Evolutionary conservation across 1,284 basidiomycete genomes (phyloP).

Genomic region (Spongiforma sp.): DNA sequence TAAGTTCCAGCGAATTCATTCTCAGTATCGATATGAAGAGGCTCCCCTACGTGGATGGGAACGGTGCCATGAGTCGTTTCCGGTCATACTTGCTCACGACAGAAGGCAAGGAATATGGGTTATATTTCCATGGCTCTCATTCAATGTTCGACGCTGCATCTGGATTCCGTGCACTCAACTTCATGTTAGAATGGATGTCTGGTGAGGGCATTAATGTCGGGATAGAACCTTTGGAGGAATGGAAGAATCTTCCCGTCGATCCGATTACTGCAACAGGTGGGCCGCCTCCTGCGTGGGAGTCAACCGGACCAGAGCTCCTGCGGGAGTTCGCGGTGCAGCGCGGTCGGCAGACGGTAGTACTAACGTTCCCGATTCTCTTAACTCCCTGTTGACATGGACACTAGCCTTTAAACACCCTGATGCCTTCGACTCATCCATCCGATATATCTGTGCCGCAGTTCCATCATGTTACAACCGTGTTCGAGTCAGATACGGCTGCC

Average conservation of each 20-base stretch:
- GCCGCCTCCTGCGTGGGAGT: conserved; percentile 16
- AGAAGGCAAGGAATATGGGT: too few relatives aligned
- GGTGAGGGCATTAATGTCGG: conserved; percentile 16
- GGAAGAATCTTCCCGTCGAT: conserved; percentile 15
- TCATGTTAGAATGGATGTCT: too few relatives aligned
- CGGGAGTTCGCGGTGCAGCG: conserved; percentile 13
- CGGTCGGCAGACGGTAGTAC: not conserved
- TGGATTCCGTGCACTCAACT: conserved; percentile 20
- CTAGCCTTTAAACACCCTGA: conserved; percentile 19
- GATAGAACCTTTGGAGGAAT: conserved; percentile 18
- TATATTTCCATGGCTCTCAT: too few relatives aligned
- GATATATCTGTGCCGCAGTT: conserved; percentile 18
- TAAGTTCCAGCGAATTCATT: too few relatives aligned
- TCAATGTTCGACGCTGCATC: conserved; percentile 22
- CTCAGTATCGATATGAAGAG: conserved; percentile 18
- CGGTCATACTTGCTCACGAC: conserved; percentile 23
- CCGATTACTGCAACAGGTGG: conserved; percentile 27
- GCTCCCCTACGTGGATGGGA: conserved; percentile 20
- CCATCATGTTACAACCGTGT: not conserved
- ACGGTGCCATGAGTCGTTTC: conserved; percentile 11
- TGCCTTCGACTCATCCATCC: conserved; percentile 16
- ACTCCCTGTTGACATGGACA: not conserved
- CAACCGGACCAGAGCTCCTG: conserved; percentile 12
- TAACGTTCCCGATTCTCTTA: not conserved
- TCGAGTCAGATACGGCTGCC: conserved; percentile 21